These are phyloP conservation scores for Clarireedia hainanense DNA, from an alignment of 2,329 filamentous ascomycete species.

Conservation along the genomic window DNA sequence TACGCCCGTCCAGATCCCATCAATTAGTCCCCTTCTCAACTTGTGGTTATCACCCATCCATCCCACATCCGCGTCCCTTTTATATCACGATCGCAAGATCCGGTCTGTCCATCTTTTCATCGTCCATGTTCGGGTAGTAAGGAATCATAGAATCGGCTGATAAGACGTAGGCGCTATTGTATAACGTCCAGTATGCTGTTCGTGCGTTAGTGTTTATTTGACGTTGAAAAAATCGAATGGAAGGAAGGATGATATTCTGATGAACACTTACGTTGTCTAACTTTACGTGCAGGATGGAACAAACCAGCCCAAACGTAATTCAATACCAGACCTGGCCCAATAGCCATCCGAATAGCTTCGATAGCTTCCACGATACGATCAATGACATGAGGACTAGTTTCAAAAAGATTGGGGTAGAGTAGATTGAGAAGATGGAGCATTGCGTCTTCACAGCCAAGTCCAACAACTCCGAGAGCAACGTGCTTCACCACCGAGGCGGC, in stretches of 20 bases:
- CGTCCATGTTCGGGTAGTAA: constrained; percentile 83
- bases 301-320: constrained; percentile 98
- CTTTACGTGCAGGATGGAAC: constrained; percentile 94
- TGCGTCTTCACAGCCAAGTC: constrained; percentile 92
- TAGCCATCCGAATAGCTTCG: constrained; percentile 87
- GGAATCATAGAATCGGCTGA: constrained; percentile 91
- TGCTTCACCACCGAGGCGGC: constrained; percentile 97
- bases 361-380: constrained; percentile 97
- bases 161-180: constrained; percentile 96
- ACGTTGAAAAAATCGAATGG: background rate
- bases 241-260: background rate
- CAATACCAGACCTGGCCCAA: constrained; percentile 86
- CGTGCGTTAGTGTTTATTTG: background rate
- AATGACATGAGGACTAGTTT: constrained; percentile 96
- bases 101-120: constrained; percentile 68
- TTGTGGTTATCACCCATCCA: too few relatives aligned
- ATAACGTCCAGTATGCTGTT: constrained; percentile 79
- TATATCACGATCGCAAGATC: constrained; percentile 80
- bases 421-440: constrained; percentile 98
- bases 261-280: constrained; percentile 51
- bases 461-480: constrained; percentile 93
- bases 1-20: too few relatives aligned
- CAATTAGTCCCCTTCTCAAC: too few relatives aligned
- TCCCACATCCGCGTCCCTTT: background rate
- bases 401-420: constrained; percentile 93